Evolutionary conservation across 1,284 basidiomycete genomes (phyloP), one percentile per base, ranked within the genome.

Genomic region (Austroboletus niveus): DNA sequence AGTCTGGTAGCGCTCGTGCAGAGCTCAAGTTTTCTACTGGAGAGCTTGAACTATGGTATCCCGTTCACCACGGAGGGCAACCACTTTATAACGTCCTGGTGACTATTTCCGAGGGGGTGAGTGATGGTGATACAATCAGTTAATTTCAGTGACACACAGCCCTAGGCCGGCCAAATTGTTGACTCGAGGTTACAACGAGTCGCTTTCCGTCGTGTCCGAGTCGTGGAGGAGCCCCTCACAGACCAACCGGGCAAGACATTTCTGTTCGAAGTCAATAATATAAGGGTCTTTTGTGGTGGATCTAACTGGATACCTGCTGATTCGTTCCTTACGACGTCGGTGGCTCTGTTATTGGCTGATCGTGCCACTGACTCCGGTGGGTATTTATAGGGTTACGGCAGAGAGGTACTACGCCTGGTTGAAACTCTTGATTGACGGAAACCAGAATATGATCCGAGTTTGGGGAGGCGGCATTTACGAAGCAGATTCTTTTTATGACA

Each of bases 221-320:
- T 95, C 24, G 77, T 95, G 0, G 86, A 95, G 70, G 86, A 92
- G 31, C 77, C 82, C 38, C 75, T 95, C 4, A 62, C 81, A 15
- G 89, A 83, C 57, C 80, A 89, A 60, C 78, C 81, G 10, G 92
- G 92, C 2, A 78, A 84, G 11, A 84, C 86, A 0, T 96, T 95
- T 77, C 69, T 92, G 36, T 97, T 97, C 67, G 87, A 93, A 66
- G 78, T 96, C 62, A 96, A 96, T 69, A 90, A 90, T 46, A 73
- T 90, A 55, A 77, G 88, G 42, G 77, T 95, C n/a, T 97, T 96
- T 66, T 88, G 87, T 61, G 94, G 91, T 56, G 92, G 90, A 41
- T 90, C 89, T 2, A 96, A 95, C 68, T 96, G 93, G 93, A 95
- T 96, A 60, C 93, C 93, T 4, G 88, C 87, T 0, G 92, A 95